These are phyloP conservation scores for Penicillium sp. DNA, from an alignment of 2,329 filamentous ascomycete species.

Conservation along the genomic window DNA sequence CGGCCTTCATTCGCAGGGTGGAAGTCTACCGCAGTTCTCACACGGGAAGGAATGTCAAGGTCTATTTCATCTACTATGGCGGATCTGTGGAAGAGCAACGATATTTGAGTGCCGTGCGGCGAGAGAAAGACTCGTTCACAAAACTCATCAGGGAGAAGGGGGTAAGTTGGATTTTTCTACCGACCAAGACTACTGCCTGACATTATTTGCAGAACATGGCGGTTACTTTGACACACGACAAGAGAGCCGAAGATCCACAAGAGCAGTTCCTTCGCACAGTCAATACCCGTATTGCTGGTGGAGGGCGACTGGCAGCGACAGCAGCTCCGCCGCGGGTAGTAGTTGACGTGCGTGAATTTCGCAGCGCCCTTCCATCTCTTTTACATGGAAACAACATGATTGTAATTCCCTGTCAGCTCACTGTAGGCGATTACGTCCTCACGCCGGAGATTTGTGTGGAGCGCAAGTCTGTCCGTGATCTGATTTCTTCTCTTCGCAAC, in stretches of 20 bases:
- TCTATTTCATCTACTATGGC: constrained; percentile 96
- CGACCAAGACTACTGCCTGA: constrained; percentile 10
- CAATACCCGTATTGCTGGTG: constrained; percentile 94
- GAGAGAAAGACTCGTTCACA: constrained; percentile 95
- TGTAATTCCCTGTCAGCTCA: constrained; percentile 90
- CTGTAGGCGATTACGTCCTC: constrained; percentile 92
- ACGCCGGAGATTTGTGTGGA: constrained; percentile 89
- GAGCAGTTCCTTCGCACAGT: constrained; percentile 90
- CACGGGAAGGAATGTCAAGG: constrained; percentile 77
- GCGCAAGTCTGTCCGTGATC: constrained; percentile 85
- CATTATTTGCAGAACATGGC: constrained; percentile 63
- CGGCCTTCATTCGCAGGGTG: constrained; percentile 86
- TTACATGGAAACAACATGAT: constrained; percentile 84
- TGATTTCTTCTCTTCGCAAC: constrained; percentile 87
- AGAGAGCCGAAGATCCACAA: constrained; percentile 71
- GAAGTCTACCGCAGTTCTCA: constrained; percentile 97
- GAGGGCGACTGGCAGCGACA: constrained; percentile 76
- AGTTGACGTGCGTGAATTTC: constrained; percentile 93
- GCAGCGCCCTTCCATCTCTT: constrained; percentile 84
- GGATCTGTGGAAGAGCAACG: constrained; percentile 93
- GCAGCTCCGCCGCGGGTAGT: constrained; percentile 84
- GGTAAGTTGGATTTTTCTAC: constrained; percentile 31
- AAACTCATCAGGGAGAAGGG: constrained; percentile 91
- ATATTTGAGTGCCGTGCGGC: constrained; percentile 81
- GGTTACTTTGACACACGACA: constrained; percentile 72